Percentiles rank a stretch among this genome's conserved stretches.
phyloP scores from a whole-genome alignment of 306 rosid species.

The Vigna mungo region DNA sequence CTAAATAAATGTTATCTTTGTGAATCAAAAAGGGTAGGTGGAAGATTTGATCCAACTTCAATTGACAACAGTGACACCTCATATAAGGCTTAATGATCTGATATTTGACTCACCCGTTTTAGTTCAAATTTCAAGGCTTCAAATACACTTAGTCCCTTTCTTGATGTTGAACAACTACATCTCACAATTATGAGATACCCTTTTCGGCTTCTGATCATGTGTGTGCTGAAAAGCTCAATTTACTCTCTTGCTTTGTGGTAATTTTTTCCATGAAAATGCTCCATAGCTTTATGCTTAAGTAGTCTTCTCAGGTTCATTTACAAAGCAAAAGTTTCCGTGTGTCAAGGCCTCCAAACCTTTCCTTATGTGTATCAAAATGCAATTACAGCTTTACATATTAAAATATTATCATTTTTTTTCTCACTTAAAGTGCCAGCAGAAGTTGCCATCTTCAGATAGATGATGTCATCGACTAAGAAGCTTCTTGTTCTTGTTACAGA shows the following conservation, averaged over 20 bases:
- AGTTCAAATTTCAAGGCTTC: constrained; percentile 40
- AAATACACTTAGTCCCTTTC: constrained; percentile 48
- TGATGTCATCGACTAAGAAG: constrained; percentile 39
- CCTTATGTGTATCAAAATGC: constrained; percentile 20
- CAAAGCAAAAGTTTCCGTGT: constrained; percentile 56
- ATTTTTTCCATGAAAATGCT: constrained; percentile 45
- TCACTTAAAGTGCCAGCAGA: not conserved
- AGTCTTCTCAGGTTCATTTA: constrained; percentile 49
- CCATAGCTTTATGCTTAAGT: constrained; percentile 46
- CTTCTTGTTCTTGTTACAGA: constrained; percentile 29
- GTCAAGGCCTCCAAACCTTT: constrained; percentile 41
- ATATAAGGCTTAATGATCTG: constrained; percentile 47
- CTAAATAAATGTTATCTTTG: not conserved
- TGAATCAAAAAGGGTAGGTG: constrained; percentile 37
- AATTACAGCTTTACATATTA: constrained; percentile 41
- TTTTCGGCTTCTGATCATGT: constrained; percentile 38
- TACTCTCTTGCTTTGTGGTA: constrained; percentile 33
- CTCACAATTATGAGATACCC: constrained; percentile 50
- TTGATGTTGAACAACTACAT: constrained; percentile 51
- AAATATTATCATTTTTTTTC: constrained; percentile 18
- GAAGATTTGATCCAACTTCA: constrained; percentile 52
- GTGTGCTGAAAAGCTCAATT: constrained; percentile 42
- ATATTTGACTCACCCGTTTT: constrained; percentile 49
- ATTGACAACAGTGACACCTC: constrained; percentile 62
- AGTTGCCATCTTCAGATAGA: constrained; percentile 2